Conservation (phyloP, 345 rosid species). For the Rubroshorea leprosula region DNA sequence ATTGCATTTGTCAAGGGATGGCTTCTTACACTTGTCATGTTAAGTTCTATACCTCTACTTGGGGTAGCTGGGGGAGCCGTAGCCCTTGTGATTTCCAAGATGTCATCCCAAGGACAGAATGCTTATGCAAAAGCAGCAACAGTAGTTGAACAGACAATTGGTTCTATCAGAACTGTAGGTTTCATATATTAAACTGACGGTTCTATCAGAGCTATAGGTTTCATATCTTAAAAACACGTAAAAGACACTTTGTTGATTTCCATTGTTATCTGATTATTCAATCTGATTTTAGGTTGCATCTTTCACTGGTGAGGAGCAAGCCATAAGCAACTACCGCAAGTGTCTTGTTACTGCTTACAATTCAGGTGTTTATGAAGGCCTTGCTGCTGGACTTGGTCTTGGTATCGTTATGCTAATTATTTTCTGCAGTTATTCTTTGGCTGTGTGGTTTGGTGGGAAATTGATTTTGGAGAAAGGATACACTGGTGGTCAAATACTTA, state of each 20-base stretch:
- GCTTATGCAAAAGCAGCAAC: constrained; percentile 73
- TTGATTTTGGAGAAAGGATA: constrained; percentile 70
- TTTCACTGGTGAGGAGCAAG: constrained; percentile 82
- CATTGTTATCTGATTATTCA: not conserved
- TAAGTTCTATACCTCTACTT: constrained; percentile 60
- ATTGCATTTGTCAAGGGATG: constrained; percentile 76
- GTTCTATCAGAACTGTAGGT: constrained; percentile 80
- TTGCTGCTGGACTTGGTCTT: constrained; percentile 60
- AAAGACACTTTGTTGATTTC: not conserved
- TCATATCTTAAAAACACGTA: too few species aligned
- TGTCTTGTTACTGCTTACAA: constrained; percentile 54
- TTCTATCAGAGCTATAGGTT: constrained; percentile 70
- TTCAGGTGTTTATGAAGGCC: constrained; percentile 60
- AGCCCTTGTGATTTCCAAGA: constrained; percentile 46
- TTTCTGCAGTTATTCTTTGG: constrained; percentile 59
- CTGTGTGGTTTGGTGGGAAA: constrained; percentile 81
- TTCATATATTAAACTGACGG: constrained; percentile 18
- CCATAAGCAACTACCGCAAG: constrained; percentile 52
- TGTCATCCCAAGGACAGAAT: constrained; percentile 56
- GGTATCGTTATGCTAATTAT: constrained; percentile 39
- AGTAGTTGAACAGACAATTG: constrained; percentile 69
- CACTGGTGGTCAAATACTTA: constrained; percentile 61
- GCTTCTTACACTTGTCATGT: constrained; percentile 79
- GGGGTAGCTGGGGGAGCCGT: constrained; percentile 54
- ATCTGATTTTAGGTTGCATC: constrained; percentile 61